Evolutionary conservation across 495 filamentous ascomycete genomes (phyloP).

Genomic region (Parachaetomium inaequale): DNA sequence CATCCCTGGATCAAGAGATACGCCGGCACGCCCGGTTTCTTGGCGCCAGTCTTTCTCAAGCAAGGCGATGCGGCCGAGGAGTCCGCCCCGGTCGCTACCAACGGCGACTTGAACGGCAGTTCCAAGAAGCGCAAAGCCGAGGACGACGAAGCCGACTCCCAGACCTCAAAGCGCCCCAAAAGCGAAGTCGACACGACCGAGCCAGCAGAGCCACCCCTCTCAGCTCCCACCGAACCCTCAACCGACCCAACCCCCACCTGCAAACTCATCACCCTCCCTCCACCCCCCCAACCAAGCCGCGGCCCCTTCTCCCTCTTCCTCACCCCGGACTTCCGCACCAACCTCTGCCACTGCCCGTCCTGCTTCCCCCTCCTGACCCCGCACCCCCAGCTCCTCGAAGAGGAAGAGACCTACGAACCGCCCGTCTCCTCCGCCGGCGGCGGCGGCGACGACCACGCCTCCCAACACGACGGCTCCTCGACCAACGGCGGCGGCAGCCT

Average conservation of each 20-base stretch:
- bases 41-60: constrained; percentile 59
- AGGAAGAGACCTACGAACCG: constrained; percentile 89
- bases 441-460: constrained; percentile 19
- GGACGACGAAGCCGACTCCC: constrained; percentile 33
- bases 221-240: neutral
- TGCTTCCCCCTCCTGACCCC: constrained; percentile 70
- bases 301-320: constrained; percentile 76
- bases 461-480: constrained; percentile 27
- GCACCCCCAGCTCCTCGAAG: constrained; percentile 80
- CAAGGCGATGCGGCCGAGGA: constrained; percentile 14
- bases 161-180: constrained; percentile 59
- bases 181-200: constrained; percentile 30
- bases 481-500: constrained; percentile 58
- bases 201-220: neutral
- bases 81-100: neutral
- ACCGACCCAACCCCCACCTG: constrained; percentile 27
- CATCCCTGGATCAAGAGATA: constrained; percentile 92
- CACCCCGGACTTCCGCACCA: constrained; percentile 66
- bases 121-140: constrained; percentile 75
- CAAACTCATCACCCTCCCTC: constrained; percentile 50
- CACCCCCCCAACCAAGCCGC: constrained; percentile 33
- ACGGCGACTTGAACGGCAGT: constrained; percentile 17
- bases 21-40: constrained; percentile 77
- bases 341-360: constrained; percentile 69
- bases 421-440: constrained; percentile 56